These are phyloP conservation scores for Talaromyces adpressus DNA, from an alignment of 495 filamentous ascomycete species.

Conservation along the genomic window DNA sequence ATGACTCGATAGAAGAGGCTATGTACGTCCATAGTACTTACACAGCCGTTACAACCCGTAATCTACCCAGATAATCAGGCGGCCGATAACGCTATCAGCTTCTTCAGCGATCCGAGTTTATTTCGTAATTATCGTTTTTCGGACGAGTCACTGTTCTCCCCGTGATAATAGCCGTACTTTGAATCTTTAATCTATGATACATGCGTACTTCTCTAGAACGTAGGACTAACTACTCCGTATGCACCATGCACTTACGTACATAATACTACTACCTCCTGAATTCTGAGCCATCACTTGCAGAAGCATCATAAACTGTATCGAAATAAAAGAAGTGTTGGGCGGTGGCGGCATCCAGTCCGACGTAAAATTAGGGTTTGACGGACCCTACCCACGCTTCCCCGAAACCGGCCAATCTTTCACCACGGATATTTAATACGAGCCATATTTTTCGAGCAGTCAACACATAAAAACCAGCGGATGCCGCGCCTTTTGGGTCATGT, in stretches of 20 bases:
- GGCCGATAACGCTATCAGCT: conserved; percentile 1
- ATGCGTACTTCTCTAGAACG: too few relatives aligned
- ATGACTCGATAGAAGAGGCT: background rate
- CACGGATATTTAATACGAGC: background rate
- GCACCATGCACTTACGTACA: background rate
- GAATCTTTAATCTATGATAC: background rate
- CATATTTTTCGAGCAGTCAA: background rate
- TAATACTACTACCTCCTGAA: background rate
- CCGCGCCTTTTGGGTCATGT: background rate
- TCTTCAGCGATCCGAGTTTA: background rate
- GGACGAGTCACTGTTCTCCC: conserved; percentile 3
- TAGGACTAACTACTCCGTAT: background rate
- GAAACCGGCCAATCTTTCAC: conserved; percentile 3
- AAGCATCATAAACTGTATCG: background rate
- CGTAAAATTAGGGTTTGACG: background rate
- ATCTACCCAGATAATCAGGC: background rate
- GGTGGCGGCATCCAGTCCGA: background rate
- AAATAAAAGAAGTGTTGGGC: too few relatives aligned
- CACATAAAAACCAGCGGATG: conserved; percentile 3
- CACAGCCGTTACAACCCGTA: background rate
- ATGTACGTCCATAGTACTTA: background rate
- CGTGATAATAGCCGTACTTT: background rate
- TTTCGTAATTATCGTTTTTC: conserved; percentile 9
- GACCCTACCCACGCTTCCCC: background rate
- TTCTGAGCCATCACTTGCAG: background rate